phyloP scores from a whole-genome alignment of 441 rosid genomes.

The Biscutella auriculata region DNA sequence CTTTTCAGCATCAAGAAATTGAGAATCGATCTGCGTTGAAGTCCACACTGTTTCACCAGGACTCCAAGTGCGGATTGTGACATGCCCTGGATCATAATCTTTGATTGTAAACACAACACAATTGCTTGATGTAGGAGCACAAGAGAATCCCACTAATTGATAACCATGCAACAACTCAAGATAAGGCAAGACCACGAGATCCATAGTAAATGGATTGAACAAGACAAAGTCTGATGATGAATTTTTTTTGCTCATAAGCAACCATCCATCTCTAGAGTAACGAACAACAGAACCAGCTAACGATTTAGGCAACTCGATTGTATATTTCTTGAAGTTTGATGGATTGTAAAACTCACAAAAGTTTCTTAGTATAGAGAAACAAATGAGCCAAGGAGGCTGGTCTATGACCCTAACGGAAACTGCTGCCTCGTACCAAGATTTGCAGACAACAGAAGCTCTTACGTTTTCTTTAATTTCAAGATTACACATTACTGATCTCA shows the following conservation, averaged over 20 bases:
- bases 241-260: conserved; percentile 10
- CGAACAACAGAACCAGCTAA: conserved; percentile 1
- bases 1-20: conserved; percentile 2
- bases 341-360: conserved; percentile 10
- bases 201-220: conserved; percentile 20
- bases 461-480: conserved; percentile 16
- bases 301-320: conserved; percentile 7
- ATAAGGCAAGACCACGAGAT: conserved; percentile 14
- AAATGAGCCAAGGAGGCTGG: conserved; percentile 13
- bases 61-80: conserved; percentile 12
- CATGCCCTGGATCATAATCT: conserved; percentile 19
- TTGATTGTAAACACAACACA: conserved; percentile 17
- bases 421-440: conserved; percentile 16
- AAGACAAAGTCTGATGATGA: conserved; percentile 14
- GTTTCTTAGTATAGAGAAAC: not conserved
- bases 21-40: conserved; percentile 10
- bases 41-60: conserved; percentile 14
- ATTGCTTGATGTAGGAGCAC: conserved; percentile 15
- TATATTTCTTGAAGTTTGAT: not conserved
- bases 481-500: conserved; percentile 8
- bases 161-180: conserved; percentile 5
- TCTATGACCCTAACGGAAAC: conserved; percentile 8
- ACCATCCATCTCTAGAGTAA: conserved; percentile 20
- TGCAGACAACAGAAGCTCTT: conserved; percentile 16
- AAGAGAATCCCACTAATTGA: conserved; percentile 17